Conservation (phyloP, 768 basidiomycete genomes). For the Cyclocybe cylindracea region DNA sequence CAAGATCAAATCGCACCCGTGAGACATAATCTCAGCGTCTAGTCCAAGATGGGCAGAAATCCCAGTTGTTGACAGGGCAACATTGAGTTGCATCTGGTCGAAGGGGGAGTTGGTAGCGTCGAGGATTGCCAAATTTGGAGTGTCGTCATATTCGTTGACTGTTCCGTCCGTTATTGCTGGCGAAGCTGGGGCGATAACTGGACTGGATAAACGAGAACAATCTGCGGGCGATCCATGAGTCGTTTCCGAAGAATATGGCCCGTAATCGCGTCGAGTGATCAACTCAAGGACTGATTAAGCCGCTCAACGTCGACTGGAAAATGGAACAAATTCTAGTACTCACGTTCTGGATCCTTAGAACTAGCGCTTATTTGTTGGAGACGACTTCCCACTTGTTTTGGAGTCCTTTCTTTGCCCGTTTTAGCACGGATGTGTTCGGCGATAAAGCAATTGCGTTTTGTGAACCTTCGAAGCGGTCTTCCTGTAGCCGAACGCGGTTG, state of each 20-base stretch:
- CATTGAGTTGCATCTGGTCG: background rate
- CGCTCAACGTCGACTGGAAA: background rate
- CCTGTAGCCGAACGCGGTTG: conserved; percentile 20
- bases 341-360: conserved; percentile 62
- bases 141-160: background rate
- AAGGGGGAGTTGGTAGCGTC: conserved; percentile 10
- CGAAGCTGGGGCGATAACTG: background rate
- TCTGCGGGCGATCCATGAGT: conserved; percentile 3
- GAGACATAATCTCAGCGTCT: conserved; percentile 19
- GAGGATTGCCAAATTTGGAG: background rate
- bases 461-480: conserved; percentile 49
- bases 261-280: conserved; percentile 18
- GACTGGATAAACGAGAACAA: background rate
- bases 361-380: conserved; percentile 75
- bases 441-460: conserved; percentile 74
- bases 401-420: conserved; percentile 64
- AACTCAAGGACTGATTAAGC: conserved; percentile 13
- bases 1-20: conserved; percentile 14
- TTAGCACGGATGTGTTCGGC: conserved; percentile 63
- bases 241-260: background rate
- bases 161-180: too few species aligned
- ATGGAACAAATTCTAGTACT: conserved; percentile 25
- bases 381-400: conserved; percentile 78
- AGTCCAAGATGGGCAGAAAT: conserved; percentile 13
- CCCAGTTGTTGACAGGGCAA: conserved; percentile 2